Evolutionary conservation across 352 stramenopile species (phyloP).

Genomic region (Pythium dissotocum): DNA sequence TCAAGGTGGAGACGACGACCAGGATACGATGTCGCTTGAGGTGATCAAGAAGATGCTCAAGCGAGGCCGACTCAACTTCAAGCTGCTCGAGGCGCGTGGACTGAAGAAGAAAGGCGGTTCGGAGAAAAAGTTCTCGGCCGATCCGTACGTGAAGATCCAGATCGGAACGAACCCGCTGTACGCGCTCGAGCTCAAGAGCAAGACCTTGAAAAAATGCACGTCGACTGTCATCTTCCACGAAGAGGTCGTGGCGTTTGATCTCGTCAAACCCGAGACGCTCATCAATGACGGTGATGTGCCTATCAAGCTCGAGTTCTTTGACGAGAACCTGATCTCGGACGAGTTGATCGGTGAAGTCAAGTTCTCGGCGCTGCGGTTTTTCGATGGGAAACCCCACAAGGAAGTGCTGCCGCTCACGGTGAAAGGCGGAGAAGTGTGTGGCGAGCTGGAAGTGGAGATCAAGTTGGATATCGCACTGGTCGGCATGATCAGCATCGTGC

Average conservation of each 20-base stretch:
- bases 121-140: slow-evolving; percentile 73
- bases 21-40: slow-evolving; percentile 7
- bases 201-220: slow-evolving; percentile 80
- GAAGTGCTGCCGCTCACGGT: slow-evolving; percentile 68
- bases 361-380: slow-evolving; percentile 79
- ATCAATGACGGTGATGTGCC: slow-evolving; percentile 70
- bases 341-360: slow-evolving; percentile 74
- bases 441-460: slow-evolving; percentile 71
- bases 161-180: slow-evolving; percentile 75
- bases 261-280: slow-evolving; percentile 74
- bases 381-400: slow-evolving; percentile 59
- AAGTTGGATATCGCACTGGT: slow-evolving; percentile 74
- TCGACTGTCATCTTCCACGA: slow-evolving; percentile 86
- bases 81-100: slow-evolving; percentile 62
- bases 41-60: slow-evolving; percentile 57
- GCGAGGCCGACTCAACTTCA: slow-evolving; percentile 69
- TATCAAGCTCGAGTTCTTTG: slow-evolving; percentile 81
- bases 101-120: slow-evolving; percentile 58
- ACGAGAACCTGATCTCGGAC: slow-evolving; percentile 88
- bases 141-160: slow-evolving; percentile 82
- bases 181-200: slow-evolving; percentile 73
- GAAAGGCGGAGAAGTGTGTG: slow-evolving; percentile 33
- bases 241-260: slow-evolving; percentile 79
- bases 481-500: slow-evolving; percentile 84
- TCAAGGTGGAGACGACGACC: neutral